Base-by-base conservation (phyloP, 139 green algal genomes). In the Marvania coccoides region DNA sequence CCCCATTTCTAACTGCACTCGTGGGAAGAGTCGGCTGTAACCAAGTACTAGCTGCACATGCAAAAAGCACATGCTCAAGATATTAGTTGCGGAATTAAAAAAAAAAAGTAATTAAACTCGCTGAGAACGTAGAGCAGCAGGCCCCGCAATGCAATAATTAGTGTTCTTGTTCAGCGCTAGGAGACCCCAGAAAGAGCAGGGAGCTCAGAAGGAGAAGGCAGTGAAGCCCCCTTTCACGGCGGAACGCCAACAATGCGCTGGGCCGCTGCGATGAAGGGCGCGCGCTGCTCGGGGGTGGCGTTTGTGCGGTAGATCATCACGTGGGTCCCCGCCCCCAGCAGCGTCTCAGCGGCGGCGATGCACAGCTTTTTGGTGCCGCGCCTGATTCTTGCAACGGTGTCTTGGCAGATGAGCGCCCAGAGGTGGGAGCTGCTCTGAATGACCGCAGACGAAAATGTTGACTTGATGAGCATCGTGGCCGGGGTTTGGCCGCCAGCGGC, bases 231-330 rank as follows among this genome's bases (percentile, higher is more conserved):
- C n/a, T n/a, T 65, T 61, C 63, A 55, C 34, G 14, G 10, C 51
- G 10, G 31, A 58, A 2, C 42, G 19, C 19, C 19, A 14, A 2
- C 34, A 58, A n/a, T 14, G n/a, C 14, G 28, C 5, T 24, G 29
- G 1, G 81, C 85, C 19, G 89, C 61, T 7, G 42, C 23, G 8
- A 88, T 3, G 45, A 95, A 93, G 13, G 77, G 46, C 10, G 31
- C 35, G 15, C 88, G 82, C 75, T 95, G 88, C 36, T 74, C 58
- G 4, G 33, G 24, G 58, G 78, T 67, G 0, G 72, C 51, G 56
- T 95, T 84, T 53, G 75, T 87, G n/a, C 83, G 70, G 75, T 93
- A 85, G 7, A 93, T 71, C 8, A 92, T 38, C 33, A 81, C 74
- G 59, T 65, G 62, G 2, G 29, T 13, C 1, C 81, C 71, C 0